Conservation (phyloP, 306 rosid genomes). For the Cicer pinnatifidum region DNA sequence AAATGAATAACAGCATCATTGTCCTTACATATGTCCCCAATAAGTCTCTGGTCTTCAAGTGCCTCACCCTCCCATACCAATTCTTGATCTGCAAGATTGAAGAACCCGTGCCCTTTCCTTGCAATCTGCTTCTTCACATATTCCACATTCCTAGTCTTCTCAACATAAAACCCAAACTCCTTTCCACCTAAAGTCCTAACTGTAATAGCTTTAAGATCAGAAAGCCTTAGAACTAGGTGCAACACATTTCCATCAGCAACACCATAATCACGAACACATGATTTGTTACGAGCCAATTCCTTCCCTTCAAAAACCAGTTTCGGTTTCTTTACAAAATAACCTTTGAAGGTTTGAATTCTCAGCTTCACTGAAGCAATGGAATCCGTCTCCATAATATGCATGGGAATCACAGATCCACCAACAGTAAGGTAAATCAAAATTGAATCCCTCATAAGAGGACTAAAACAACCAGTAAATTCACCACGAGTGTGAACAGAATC, state of each 20-base stretch:
- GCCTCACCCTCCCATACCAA: conserved; percentile 67
- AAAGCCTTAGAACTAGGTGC: conserved; percentile 69
- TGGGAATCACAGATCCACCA: conserved; percentile 69
- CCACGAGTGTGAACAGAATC: conserved; percentile 41
- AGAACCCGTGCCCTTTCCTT: conserved; percentile 56
- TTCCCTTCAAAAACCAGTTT: conserved; percentile 76
- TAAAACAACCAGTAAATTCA: conserved; percentile 32
- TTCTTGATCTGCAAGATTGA: conserved; percentile 66
- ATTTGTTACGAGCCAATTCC: conserved; percentile 68
- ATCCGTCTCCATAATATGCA: conserved; percentile 66
- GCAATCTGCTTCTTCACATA: conserved; percentile 73
- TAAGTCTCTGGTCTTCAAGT: conserved; percentile 79
- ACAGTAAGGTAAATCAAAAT: conserved; percentile 66
- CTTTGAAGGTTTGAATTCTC: conserved; percentile 67
- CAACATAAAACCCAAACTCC: conserved; percentile 66
- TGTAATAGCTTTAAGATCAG: conserved; percentile 69
- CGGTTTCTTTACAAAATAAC: conserved; percentile 69
- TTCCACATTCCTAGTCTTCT: conserved; percentile 71
- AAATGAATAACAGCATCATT: conserved; percentile 63
- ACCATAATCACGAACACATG: conserved; percentile 71
- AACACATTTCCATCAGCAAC: conserved; percentile 68
- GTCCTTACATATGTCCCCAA: conserved; percentile 65
- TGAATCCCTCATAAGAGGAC: conserved; percentile 46
- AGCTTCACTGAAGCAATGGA: conserved; percentile 81
- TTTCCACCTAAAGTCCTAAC: conserved; percentile 70